A percentile compares a stretch with the other conserved stretches of the same genome.
These are phyloP conservation scores for Lasiodiplodia gonubiensis DNA, from an alignment of 2,329 filamentous ascomycete genomes.

Conservation along the genomic window DNA sequence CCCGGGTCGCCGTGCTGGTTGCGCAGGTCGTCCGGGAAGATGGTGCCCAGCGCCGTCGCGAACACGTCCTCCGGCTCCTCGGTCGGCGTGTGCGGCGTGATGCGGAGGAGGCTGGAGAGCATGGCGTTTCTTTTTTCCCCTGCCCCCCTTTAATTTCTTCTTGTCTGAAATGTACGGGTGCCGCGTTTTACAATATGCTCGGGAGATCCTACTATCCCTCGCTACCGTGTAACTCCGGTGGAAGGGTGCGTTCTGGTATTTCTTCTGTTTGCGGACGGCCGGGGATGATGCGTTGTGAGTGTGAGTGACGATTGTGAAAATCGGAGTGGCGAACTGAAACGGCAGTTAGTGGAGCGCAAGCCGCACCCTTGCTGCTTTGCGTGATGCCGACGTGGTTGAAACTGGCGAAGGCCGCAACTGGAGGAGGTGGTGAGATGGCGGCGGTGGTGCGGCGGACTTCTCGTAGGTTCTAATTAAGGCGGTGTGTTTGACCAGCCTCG, in stretches of 20 bases:
- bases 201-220: too few species aligned
- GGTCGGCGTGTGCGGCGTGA: conserved; percentile 35
- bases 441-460: not conserved
- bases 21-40: conserved; percentile 71
- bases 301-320: not conserved
- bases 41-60: conserved; percentile 62
- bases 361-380: too few species aligned
- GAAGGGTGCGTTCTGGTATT: not conserved
- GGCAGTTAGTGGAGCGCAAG: not conserved
- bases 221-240: not conserved
- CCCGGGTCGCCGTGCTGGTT: conserved; percentile 68
- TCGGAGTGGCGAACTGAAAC: not conserved
- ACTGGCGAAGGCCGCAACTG: not conserved
- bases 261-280: not conserved
- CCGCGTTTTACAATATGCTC: too few species aligned
- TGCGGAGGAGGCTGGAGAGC: conserved; percentile 40
- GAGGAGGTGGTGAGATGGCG: not conserved
- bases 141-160: not conserved
- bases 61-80: conserved; percentile 66
- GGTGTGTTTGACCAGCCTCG: conserved; percentile 13
- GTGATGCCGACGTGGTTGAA: too few species aligned
- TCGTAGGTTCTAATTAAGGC: not conserved
- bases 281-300: not conserved
- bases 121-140: not conserved
- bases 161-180: too few species aligned